Conservation (phyloP, 768 basidiomycete species). For the Tylopilus balloui region DNA sequence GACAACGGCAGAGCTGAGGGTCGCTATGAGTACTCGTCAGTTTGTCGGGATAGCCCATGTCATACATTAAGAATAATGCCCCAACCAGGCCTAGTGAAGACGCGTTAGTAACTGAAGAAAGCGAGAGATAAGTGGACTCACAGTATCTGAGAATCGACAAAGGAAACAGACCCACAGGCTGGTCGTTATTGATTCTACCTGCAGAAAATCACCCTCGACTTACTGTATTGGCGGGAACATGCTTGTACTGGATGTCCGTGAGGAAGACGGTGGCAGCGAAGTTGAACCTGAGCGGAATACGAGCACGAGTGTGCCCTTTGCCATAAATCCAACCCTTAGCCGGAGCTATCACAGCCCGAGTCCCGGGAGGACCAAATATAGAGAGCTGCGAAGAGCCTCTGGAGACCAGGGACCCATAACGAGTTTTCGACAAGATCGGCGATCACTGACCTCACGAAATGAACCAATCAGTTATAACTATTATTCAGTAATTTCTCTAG, state of each 20-base stretch:
- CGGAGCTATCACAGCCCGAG: too few relatives aligned
- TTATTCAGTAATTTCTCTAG: too few relatives aligned
- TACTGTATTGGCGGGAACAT: slow-evolving; percentile 18
- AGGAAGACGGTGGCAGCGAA: neutral
- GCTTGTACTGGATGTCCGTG: neutral
- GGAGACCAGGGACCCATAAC: too few relatives aligned
- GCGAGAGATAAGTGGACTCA: slow-evolving; percentile 2
- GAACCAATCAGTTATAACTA: too few relatives aligned
- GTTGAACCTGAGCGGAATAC: neutral
- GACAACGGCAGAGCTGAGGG: slow-evolving; percentile 14
- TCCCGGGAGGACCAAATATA: too few relatives aligned
- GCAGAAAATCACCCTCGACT: slow-evolving; percentile 4
- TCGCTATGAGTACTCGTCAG: neutral
- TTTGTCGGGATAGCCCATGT: neutral
- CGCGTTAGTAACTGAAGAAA: neutral
- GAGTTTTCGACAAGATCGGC: too few relatives aligned
- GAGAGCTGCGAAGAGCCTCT: too few relatives aligned
- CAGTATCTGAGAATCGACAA: slow-evolving; percentile 14
- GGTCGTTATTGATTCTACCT: neutral
- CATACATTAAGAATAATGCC: slow-evolving; percentile 20
- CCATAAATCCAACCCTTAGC: too few relatives aligned
- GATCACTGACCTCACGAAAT: too few relatives aligned
- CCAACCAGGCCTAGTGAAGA: slow-evolving; percentile 17
- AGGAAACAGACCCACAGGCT: neutral
- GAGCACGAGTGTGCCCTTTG: neutral